Evolutionary conservation across 208 protist species (phyloP).

Genomic region (Polymyxa betae): DNA sequence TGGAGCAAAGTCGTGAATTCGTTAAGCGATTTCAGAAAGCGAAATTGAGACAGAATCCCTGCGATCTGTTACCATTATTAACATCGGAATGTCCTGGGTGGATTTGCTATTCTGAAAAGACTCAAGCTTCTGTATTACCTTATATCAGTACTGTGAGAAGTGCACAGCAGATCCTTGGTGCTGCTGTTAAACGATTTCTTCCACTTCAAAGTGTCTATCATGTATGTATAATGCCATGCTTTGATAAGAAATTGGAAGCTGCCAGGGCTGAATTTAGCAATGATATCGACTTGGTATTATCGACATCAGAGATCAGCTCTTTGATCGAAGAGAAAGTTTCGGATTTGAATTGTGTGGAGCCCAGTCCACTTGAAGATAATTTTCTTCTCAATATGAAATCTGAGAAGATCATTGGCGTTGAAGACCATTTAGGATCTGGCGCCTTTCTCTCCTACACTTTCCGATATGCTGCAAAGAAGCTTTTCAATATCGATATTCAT

Average conservation of each 20-base stretch:
- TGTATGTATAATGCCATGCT: conserved; percentile 95
- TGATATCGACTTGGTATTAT: conserved; percentile 94
- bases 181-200: not conserved
- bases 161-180: conserved; percentile 89
- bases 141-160: conserved; percentile 90
- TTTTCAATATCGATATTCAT: conserved; percentile 14
- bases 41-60: not conserved
- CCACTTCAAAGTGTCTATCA: conserved; percentile 79
- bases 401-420: not conserved
- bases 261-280: conserved; percentile 81
- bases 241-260: conserved; percentile 97
- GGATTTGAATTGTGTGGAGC: not conserved
- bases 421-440: conserved; percentile 24
- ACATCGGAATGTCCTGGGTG: conserved; percentile 91
- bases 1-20: conserved; percentile 83
- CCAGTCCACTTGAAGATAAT: not conserved
- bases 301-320: conserved; percentile 81
- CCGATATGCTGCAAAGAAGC: not conserved
- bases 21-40: conserved; percentile 63
- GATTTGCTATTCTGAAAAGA: conserved; percentile 98
- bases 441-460: not conserved
- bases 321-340: not conserved
- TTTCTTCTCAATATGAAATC: not conserved
- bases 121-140: conserved; percentile 83
- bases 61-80: conserved; percentile 82